phyloP scores from a whole-genome alignment of 108 stramenopile species.

The Fistulifera pelliculosa region DNA sequence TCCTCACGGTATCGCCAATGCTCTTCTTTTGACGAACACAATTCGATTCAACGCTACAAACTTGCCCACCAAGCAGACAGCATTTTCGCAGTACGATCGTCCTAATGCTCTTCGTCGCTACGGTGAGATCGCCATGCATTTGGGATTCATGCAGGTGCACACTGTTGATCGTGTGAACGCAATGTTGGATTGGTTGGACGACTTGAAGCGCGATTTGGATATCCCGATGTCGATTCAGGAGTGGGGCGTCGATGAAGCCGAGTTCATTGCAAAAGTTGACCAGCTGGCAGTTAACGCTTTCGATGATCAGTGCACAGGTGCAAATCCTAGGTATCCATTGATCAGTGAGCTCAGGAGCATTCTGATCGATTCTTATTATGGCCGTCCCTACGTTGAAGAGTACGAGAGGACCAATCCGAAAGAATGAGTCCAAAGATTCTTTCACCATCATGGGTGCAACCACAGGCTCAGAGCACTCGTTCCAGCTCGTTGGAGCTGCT shows the following conservation, averaged over 20 bases:
- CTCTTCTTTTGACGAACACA: slow-evolving; percentile 17
- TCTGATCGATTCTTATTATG: slow-evolving; percentile 28
- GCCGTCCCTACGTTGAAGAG: slow-evolving; percentile 1
- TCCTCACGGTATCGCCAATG: slow-evolving; percentile 23
- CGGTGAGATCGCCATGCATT: slow-evolving; percentile 17
- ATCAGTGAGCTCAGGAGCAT: slow-evolving; percentile 26
- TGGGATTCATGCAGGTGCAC: slow-evolving; percentile 17
- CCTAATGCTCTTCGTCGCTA: slow-evolving; percentile 22
- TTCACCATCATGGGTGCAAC: no score
- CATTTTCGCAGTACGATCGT: slow-evolving; percentile 9
- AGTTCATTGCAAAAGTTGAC: slow-evolving; percentile 21
- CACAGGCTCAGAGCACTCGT: no score
- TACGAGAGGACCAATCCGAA: no score
- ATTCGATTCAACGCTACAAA: slow-evolving; percentile 13
- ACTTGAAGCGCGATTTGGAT: slow-evolving; percentile 18
- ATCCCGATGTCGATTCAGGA: slow-evolving; percentile 23
- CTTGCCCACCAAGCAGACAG: slow-evolving; percentile 20
- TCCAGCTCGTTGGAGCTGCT: no score
- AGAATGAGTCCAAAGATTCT: no score
- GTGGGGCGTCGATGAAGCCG: slow-evolving; percentile 14
- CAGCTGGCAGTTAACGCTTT: slow-evolving; percentile 26
- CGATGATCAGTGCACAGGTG: slow-evolving; percentile 37
- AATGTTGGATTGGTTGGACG: slow-evolving; percentile 11
- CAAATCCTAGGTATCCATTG: slow-evolving; percentile 32
- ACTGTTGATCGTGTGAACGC: slow-evolving; percentile 2